phyloP scores from a whole-genome alignment of 495 filamentous ascomycete species.

The Daldinia caldariorum region DNA sequence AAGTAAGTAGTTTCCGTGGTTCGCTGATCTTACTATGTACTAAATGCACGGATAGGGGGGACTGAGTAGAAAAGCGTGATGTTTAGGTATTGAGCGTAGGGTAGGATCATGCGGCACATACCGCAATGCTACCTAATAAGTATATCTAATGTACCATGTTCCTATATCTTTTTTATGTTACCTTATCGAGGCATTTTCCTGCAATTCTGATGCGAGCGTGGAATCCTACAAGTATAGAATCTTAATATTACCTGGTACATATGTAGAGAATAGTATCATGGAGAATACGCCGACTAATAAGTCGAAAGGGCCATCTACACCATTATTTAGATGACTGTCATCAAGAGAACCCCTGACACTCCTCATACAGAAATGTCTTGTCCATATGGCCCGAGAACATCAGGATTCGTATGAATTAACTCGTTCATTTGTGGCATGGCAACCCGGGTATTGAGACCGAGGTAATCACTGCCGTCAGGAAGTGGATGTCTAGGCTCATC shows the following conservation, averaged over 20 bases:
- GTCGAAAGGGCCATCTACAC: neutral
- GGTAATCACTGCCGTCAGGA: no score
- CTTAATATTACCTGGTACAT: neutral
- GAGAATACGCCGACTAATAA: neutral
- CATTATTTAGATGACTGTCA: no score
- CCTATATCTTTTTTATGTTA: neutral
- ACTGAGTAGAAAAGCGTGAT: constrained; percentile 15
- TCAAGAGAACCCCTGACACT: neutral
- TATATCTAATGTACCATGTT: neutral
- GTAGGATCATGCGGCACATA: neutral
- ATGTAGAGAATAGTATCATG: neutral
- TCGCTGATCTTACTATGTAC: neutral
- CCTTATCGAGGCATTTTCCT: neutral
- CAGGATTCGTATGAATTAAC: neutral
- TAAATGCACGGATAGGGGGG: constrained; percentile 11
- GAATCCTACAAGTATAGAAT: neutral
- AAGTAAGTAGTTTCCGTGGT: no score
- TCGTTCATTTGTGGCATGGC: neutral
- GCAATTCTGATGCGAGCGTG: neutral
- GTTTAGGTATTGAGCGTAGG: neutral
- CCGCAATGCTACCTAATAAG: no score
- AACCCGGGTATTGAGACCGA: no score
- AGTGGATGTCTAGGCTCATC: neutral
- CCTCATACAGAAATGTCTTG: no score
- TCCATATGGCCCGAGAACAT: neutral